A percentile compares a stretch with the other conserved stretches of the same genome.
Evolutionary conservation across 2,329 filamentous ascomycete species (phyloP).

Genomic region (Curvularia sp.): DNA sequence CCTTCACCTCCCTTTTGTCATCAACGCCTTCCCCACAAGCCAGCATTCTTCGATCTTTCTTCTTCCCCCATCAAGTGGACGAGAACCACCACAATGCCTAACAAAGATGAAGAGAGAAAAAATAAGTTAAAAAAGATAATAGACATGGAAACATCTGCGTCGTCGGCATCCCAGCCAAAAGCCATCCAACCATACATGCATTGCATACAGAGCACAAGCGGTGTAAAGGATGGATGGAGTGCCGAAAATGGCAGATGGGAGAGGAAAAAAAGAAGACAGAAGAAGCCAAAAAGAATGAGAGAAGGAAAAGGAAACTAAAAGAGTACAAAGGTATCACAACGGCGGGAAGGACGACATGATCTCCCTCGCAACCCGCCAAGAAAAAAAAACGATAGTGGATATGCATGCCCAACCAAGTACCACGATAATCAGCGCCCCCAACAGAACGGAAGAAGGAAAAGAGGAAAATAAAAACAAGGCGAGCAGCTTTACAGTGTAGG

Average conservation of each 20-base stretch:
- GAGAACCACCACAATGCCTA: background rate
- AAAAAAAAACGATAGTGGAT: conserved; percentile 1
- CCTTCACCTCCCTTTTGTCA: background rate
- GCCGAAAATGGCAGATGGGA: background rate
- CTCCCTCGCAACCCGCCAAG: background rate
- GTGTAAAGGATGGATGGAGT: too few relatives aligned
- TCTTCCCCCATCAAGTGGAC: background rate
- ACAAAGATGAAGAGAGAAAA: background rate
- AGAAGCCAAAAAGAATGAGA: background rate
- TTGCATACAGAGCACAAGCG: background rate
- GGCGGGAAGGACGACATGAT: background rate
- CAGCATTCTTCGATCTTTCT: background rate
- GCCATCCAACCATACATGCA: background rate
- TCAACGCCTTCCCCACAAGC: background rate
- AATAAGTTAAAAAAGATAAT: background rate
- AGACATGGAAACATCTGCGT: background rate
- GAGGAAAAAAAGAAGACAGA: background rate
- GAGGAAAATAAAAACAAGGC: background rate
- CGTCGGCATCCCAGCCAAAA: background rate
- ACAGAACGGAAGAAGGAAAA: background rate
- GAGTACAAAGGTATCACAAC: conserved; percentile 3
- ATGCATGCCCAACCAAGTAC: background rate
- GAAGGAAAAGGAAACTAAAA: background rate
- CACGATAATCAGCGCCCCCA: background rate
- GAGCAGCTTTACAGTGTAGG: background rate